These are phyloP conservation scores for Penicillium argentinense DNA, from an alignment of 495 filamentous ascomycete genomes.

Conservation along the genomic window DNA sequence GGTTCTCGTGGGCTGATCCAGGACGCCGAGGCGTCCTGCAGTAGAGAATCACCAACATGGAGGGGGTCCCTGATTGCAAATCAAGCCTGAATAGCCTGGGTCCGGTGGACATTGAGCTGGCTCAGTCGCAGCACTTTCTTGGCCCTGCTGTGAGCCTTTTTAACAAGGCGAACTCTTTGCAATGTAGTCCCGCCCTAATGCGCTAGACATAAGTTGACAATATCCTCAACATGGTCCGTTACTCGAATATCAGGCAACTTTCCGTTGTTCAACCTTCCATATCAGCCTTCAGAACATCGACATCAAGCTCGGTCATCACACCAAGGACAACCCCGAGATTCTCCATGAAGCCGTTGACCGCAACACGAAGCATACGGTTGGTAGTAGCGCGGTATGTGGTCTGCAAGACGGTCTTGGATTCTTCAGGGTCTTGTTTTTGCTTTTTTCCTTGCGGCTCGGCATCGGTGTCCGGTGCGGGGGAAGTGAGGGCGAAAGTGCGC, in stretches of 20 bases:
- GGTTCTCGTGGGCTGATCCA: too few species aligned
- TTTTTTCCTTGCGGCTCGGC: constrained; percentile 27
- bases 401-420: constrained; percentile 58
- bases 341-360: constrained; percentile 98
- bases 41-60: background rate
- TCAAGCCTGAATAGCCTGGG: background rate
- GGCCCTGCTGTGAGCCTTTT: too few species aligned
- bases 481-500: constrained; percentile 62
- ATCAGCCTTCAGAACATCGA: constrained; percentile 64
- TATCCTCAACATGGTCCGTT: too few species aligned
- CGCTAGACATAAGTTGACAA: too few species aligned
- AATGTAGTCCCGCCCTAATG: too few species aligned
- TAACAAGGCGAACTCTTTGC: too few species aligned
- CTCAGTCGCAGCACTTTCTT: too few species aligned
- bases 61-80: background rate
- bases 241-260: too few species aligned
- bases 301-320: constrained; percentile 86
- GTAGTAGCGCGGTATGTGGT: constrained; percentile 86
- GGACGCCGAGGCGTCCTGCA: too few species aligned
- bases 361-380: constrained; percentile 93
- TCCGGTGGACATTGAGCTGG: background rate
- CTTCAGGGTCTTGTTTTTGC: constrained; percentile 33
- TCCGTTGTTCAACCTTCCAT: constrained; percentile 26
- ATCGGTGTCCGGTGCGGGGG: constrained; percentile 21
- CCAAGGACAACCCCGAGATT: constrained; percentile 78